Evolutionary conservation across 2,329 filamentous ascomycete species (phyloP), one percentile per base, ranked within the genome.

Genomic region (Coniella vitis): DNA sequence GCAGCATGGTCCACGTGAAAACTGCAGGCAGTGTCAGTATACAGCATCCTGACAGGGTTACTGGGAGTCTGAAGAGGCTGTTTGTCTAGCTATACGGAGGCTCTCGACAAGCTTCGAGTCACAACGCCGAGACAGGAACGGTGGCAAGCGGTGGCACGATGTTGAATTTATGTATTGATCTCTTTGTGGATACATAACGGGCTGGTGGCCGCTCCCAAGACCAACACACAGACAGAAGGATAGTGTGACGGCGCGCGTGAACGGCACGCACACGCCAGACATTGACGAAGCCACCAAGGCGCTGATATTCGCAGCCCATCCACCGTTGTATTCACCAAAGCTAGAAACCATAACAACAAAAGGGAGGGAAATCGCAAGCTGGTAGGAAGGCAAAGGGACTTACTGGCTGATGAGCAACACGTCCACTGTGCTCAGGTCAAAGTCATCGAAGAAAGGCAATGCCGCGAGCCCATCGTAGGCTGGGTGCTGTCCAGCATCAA

Each of bases 1-100:
- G 91, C 91, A n/a, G 93, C 93, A 72, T 98, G 93, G 63, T 98
- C 93, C 65, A 97, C 78, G 67, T 98, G 93, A 64, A 98, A 98
- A 86, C 91, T 96, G 29, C 57, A 35, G 12, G 43, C 52, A 29
- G 10, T 47, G 53, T 60, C 51, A 60, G 60, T 58, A 57, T 39
- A 14, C 44, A 16, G 20, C 43, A 37, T 29, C n/a, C 29, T 29
- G n/a, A 36, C 7, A 25, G 16, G 22, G 22, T 9, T 19, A 13
- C 29, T 12, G 14, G 39, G 13, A 29, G 31, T 40, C 19, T 14
- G 12, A 17, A 14, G 29, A 32, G 25, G 22, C 45, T 32, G 22
- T 32, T 29, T 45, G 42, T 16, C 41, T 45, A 47, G 20, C 48
- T 50, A 55, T 41, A 53, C 41, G 16, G 45, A 19, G 42, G 49